Conservation (phyloP, 192 early-diverging fungal species). For the Allomyces arbusculus region DNA sequence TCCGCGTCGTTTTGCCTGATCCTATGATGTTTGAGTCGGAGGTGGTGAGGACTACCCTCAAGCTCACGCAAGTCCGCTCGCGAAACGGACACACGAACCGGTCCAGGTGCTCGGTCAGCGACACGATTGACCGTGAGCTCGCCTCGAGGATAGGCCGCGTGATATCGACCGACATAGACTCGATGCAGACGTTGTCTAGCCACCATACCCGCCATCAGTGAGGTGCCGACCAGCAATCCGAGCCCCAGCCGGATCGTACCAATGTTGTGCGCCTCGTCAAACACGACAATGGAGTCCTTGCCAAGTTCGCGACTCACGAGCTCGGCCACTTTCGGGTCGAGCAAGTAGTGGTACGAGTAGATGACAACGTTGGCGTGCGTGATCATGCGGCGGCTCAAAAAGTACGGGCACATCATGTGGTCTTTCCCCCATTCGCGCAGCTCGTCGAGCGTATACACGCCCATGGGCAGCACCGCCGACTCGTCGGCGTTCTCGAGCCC, state of each 20-base stretch:
- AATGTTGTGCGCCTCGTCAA: slow-evolving; percentile 99
- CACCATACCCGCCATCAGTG: not conserved
- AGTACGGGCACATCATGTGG: slow-evolving; percentile 82
- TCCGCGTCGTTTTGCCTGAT: slow-evolving; percentile 74
- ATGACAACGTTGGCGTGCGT: slow-evolving; percentile 87
- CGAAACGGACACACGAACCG: too few species aligned
- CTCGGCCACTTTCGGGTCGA: slow-evolving; percentile 99
- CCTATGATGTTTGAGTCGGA: slow-evolving; percentile 7
- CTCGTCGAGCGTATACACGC: slow-evolving; percentile 94
- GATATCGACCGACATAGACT: slow-evolving; percentile 86
- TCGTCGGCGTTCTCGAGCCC: slow-evolving; percentile 42
- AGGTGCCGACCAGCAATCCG: not conserved
- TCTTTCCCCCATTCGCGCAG: slow-evolving; percentile 55
- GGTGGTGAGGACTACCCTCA: too few species aligned
- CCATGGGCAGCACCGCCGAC: slow-evolving; percentile 46
- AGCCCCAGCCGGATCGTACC: slow-evolving; percentile 24
- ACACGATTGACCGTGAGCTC: slow-evolving; percentile 55
- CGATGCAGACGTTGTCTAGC: slow-evolving; percentile 93
- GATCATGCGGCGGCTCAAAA: slow-evolving; percentile 66
- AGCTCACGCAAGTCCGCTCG: too few species aligned
- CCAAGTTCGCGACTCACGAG: slow-evolving; percentile 86
- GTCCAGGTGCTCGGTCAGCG: slow-evolving; percentile 48
- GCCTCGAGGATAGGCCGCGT: slow-evolving; percentile 75
- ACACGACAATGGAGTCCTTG: slow-evolving; percentile 90
- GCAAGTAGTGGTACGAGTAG: slow-evolving; percentile 95